These are phyloP conservation scores for Colletotrichum sp. DNA, from an alignment of 2,329 filamentous ascomycete genomes.

Conservation along the genomic window DNA sequence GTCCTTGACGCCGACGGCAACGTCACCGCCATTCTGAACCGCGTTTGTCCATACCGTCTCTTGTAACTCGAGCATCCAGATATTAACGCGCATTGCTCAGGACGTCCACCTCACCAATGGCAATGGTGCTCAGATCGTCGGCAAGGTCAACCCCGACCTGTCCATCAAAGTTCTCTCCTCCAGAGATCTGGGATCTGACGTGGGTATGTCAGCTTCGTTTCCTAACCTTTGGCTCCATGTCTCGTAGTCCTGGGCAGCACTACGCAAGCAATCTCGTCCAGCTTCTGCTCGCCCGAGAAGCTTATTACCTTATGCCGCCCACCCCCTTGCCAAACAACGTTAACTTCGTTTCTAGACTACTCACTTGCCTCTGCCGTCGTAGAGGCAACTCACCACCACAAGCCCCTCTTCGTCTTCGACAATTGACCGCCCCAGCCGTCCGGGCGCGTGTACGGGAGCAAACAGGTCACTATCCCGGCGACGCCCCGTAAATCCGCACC, in stretches of 20 bases:
- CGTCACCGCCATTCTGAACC: conserved; percentile 75
- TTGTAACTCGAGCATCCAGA: background rate
- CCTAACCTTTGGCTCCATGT: background rate
- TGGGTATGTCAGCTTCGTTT: conserved; percentile 60
- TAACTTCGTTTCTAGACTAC: conserved; percentile 63
- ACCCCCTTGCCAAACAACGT: background rate
- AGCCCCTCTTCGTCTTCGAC: conserved; percentile 76
- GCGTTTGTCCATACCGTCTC: conserved; percentile 54
- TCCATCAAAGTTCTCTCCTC: conserved; percentile 72
- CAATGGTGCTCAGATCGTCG: conserved; percentile 77
- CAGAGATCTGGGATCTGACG: conserved; percentile 69
- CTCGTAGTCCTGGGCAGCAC: background rate
- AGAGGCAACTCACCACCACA: conserved; percentile 82
- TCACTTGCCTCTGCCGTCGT: conserved; percentile 78
- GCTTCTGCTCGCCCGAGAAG: background rate
- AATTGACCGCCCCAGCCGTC: conserved; percentile 34
- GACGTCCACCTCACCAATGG: conserved; percentile 72
- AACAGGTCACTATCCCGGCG: conserved; percentile 29
- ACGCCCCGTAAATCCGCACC: conserved; percentile 38
- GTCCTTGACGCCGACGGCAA: conserved; percentile 80
- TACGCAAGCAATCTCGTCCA: background rate
- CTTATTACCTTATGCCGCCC: background rate
- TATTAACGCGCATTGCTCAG: conserved; percentile 41
- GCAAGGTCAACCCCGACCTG: conserved; percentile 77
- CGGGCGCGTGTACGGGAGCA: conserved; percentile 21